Evolutionary conservation across 345 rosid genomes (phyloP).

Genomic region (Arabidopsis thaliana): TAIR10.1 NC_003074.8:2645501-2646000

Average conservation of each 20-base stretch:
- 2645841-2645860: slow-evolving; percentile 43
- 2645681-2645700: background rate
- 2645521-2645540: background rate
- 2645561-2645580: slow-evolving; percentile 32
- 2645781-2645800: slow-evolving; percentile 62
- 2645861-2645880: background rate
- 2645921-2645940: slow-evolving; percentile 56
- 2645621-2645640: background rate
- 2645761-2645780: slow-evolving; percentile 65
- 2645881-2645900: background rate
- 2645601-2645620: slow-evolving; percentile 49
- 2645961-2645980: slow-evolving; percentile 85
- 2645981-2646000: slow-evolving; percentile 68
- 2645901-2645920: background rate
- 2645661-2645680: slow-evolving; percentile 1
- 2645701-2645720: slow-evolving; percentile 27
- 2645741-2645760: slow-evolving; percentile 55
- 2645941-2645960: slow-evolving; percentile 91
- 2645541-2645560: background rate
- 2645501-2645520: background rate
- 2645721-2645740: slow-evolving; percentile 50
- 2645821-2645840: slow-evolving; percentile 68
- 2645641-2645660: background rate
- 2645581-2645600: slow-evolving; percentile 57
- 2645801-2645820: slow-evolving; percentile 80